Evolutionary conservation across 768 basidiomycete species (phyloP).

Genomic region (Termitomyces heimii): DNA sequence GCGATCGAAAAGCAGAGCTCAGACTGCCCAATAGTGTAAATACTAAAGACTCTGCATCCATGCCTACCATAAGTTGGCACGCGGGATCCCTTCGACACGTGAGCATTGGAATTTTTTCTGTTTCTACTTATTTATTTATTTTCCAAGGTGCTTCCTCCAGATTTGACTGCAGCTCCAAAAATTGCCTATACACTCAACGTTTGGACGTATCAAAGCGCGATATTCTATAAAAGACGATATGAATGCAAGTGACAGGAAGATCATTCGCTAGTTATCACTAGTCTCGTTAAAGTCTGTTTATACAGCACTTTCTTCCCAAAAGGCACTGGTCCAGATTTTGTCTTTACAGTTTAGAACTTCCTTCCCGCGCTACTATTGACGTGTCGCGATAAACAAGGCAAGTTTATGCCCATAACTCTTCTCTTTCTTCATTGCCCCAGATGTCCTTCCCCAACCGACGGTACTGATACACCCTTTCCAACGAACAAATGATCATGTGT

Average conservation of each 20-base stretch:
- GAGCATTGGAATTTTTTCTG: not conserved
- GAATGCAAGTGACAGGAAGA: too few species aligned
- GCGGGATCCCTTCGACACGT: not conserved
- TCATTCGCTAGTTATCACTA: too few species aligned
- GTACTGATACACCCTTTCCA: not conserved
- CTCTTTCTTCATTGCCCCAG: not conserved
- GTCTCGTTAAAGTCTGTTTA: too few species aligned
- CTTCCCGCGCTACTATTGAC: not conserved
- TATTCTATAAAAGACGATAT: too few species aligned
- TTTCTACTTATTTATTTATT: not conserved
- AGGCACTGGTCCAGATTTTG: not conserved
- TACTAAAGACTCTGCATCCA: not conserved
- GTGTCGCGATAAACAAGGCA: not conserved
- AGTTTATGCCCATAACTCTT: too few species aligned
- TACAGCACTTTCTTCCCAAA: not conserved
- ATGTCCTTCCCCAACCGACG: not conserved
- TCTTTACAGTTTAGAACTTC: not conserved
- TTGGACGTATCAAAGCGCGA: too few species aligned
- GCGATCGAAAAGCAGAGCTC: not conserved
- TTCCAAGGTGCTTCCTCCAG: not conserved
- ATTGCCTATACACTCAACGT: not conserved
- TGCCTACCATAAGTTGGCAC: too few species aligned
- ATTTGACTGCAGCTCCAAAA: not conserved
- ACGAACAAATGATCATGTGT: not conserved
- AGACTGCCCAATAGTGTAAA: not conserved